Percentiles rank a stretch among this genome's conserved stretches.
These are phyloP conservation scores for Silene vulgaris DNA, from an alignment of 179 eudicot genomes.

Conservation along the genomic window DNA sequence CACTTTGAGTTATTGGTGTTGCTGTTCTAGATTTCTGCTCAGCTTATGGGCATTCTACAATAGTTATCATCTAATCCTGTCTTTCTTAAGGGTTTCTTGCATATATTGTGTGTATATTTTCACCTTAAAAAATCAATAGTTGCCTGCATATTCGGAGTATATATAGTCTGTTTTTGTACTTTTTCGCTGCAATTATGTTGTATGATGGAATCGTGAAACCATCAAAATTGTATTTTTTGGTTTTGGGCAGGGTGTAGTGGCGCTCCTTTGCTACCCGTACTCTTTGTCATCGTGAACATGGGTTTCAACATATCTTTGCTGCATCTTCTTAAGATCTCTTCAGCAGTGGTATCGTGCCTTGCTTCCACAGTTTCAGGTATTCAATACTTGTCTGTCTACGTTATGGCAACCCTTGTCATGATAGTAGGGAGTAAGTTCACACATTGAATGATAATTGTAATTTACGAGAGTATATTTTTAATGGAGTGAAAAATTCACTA, in stretches of 20 bases:
- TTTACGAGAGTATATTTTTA: too few relatives aligned
- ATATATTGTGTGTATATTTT: background rate
- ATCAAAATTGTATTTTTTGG: constrained; percentile 11
- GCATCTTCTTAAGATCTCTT: constrained; percentile 84
- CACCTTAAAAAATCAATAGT: background rate
- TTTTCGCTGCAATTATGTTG: background rate
- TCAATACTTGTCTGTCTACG: background rate
- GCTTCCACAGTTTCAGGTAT: constrained; percentile 89
- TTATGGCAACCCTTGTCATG: background rate
- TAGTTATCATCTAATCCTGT: background rate
- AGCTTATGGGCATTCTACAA: background rate
- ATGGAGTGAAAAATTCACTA: background rate
- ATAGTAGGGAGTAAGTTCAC: background rate
- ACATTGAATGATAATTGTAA: background rate
- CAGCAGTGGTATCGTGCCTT: constrained; percentile 86
- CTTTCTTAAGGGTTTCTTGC: background rate
- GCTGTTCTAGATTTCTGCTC: background rate
- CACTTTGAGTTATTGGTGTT: background rate
- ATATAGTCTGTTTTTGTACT: background rate
- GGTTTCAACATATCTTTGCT: constrained; percentile 79
- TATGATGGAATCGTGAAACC: background rate
- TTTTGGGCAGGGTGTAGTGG: constrained; percentile 67
- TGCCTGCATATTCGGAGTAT: background rate
- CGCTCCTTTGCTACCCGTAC: constrained; percentile 79
- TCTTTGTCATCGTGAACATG: constrained; percentile 86